A percentile compares a stretch with the other conserved stretches of the same genome.
Evolutionary conservation across 2,329 filamentous ascomycete genomes (phyloP).

Genomic region (Fusarium continuum): DNA sequence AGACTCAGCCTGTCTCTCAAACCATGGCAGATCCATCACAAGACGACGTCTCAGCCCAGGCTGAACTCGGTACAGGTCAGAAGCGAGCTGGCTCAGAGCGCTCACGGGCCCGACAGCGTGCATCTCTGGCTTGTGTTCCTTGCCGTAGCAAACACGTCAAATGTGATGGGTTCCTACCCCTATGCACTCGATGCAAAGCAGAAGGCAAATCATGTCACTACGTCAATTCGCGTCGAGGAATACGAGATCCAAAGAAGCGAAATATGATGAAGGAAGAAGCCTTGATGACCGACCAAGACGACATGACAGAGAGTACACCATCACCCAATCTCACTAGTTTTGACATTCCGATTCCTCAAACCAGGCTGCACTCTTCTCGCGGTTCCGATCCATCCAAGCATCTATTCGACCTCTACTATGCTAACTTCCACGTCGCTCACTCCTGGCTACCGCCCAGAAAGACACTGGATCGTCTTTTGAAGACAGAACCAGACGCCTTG

Average conservation of each 20-base stretch:
- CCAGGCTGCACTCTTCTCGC: constrained; percentile 1
- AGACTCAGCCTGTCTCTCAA: constrained; percentile 1
- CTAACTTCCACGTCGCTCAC: constrained; percentile 37
- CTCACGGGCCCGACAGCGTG: constrained; percentile 29
- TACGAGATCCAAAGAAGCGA: constrained; percentile 27
- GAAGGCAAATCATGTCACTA: constrained; percentile 32
- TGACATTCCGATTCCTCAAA: neutral
- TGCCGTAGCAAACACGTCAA: constrained; percentile 38
- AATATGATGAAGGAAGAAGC: constrained; percentile 14
- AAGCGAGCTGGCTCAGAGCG: constrained; percentile 16
- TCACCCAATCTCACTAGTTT: constrained; percentile 12
- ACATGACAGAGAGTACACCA: constrained; percentile 8
- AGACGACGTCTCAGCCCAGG: neutral
- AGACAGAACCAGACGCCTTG: constrained; percentile 3
- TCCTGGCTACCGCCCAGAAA: constrained; percentile 37
- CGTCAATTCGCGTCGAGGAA: constrained; percentile 33
- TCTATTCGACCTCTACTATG: constrained; percentile 37
- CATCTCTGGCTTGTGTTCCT: constrained; percentile 35
- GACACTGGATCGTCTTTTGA: constrained; percentile 8
- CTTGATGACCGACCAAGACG: neutral
- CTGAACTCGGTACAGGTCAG: constrained; percentile 2
- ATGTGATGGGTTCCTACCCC: constrained; percentile 31
- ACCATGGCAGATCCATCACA: constrained; percentile 22
- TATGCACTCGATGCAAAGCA: constrained; percentile 33
- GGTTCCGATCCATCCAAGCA: neutral